A percentile compares a stretch with the other conserved stretches of the same genome.
Evolutionary conservation across 2,329 filamentous ascomycete species (phyloP).

Genomic region (Paraphoma chrysanthemicola): DNA sequence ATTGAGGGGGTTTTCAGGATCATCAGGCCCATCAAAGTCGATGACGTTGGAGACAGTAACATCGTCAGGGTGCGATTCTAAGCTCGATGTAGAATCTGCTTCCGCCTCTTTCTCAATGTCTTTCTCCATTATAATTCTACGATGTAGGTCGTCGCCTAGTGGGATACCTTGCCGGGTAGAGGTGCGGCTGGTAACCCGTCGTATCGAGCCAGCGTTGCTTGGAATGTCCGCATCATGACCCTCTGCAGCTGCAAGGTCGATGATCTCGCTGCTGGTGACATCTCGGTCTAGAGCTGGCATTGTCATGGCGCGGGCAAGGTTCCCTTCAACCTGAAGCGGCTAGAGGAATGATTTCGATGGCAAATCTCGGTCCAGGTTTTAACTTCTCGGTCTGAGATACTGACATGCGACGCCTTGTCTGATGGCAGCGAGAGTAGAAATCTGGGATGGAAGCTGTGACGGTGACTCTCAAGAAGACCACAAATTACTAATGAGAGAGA

Average conservation of each 20-base stretch:
- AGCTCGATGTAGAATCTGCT: slow-evolving; percentile 22
- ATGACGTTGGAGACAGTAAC: slow-evolving; percentile 59
- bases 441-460: too few species aligned
- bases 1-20: slow-evolving; percentile 67
- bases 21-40: slow-evolving; percentile 65
- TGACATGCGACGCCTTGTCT: not conserved
- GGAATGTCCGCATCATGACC: slow-evolving; percentile 51
- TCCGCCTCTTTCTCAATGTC: slow-evolving; percentile 39
- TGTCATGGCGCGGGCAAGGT: slow-evolving; percentile 10
- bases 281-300: slow-evolving; percentile 22
- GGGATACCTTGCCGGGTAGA: slow-evolving; percentile 8
- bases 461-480: not conserved
- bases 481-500: not conserved
- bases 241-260: slow-evolving; percentile 45
- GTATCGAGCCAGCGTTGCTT: slow-evolving; percentile 39
- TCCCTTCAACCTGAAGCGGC: not conserved
- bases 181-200: slow-evolving; percentile 14
- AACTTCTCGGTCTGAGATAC: not conserved
- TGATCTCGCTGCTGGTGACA: slow-evolving; percentile 41
- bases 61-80: slow-evolving; percentile 14
- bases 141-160: too few species aligned
- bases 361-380: not conserved
- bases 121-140: slow-evolving; percentile 5
- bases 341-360: not conserved
- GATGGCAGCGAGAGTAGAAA: too few species aligned